Evolutionary conservation across 768 basidiomycete species (phyloP), one percentile per base, ranked within the genome.

Genomic region (Thelephora aurantiotincta): DNA sequence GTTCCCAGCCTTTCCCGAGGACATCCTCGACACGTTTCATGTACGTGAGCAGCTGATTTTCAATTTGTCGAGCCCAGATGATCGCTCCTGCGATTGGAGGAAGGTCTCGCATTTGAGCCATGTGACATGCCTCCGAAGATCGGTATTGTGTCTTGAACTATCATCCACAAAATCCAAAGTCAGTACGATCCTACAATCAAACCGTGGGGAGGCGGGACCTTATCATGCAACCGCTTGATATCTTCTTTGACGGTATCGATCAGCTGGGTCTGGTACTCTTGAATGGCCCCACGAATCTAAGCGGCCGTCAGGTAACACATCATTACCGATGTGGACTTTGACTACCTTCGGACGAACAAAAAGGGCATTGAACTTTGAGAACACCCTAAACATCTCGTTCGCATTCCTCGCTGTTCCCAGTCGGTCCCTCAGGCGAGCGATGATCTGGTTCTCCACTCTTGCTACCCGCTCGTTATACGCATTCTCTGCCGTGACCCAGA

Each of bases 11-110:
- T 63, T 91, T 94, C 5, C 94, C 87, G 6, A 99, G 79, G 2
- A 99, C 96, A 61, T 98, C 94, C 59, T 98, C 96, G 45, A 98
- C 94, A 13, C 94, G 85, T 62, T 93, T 94, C 94, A 99, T 99
- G 69, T 98, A 97, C 0, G 90, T 82, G 49, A 84, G 72, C 2
- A 99, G 78, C 59, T 99, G 96, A 3, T 92, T 80, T 57, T 97
- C 94, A 51, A 99, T 99, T 68, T 98, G 96, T n/a, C 85, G 76
- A 0, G 96, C 94, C 96, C 96, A 99, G 56, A 94, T 90, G 62
- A 98, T 96, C 14, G 96, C 89, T 22, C 92, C 90, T 1, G 96
- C 89, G 47, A 99, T 96, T n/a, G 93, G 91, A 1, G 94, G 94
- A 9, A 98, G 72, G 62, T 99, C 96, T 20, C 96, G 89, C 80